These are phyloP conservation scores for Kuraishia cidri DNA, from an alignment of 805 yeast genomes.

Conservation along the genomic window DNA sequence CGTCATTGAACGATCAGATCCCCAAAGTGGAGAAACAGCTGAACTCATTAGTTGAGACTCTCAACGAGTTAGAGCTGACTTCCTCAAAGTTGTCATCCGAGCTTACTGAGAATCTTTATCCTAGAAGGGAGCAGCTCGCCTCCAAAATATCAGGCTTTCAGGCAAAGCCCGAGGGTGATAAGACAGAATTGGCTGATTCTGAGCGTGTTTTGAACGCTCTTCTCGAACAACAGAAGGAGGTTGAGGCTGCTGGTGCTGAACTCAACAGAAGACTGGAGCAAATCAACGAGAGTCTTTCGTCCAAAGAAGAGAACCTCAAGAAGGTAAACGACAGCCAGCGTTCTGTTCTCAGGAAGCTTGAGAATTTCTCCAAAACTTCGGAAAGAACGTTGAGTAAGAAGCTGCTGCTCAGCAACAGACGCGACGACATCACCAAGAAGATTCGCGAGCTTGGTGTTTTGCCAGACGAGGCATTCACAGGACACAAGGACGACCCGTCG, in stretches of 20 bases:
- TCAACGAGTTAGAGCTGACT: conserved; percentile 36
- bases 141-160: too few species aligned
- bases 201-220: conserved; percentile 1
- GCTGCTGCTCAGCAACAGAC: conserved; percentile 45
- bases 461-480: conserved; percentile 73
- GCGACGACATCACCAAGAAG: conserved; percentile 64
- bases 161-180: too few species aligned
- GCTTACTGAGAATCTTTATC: conserved; percentile 45
- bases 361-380: conserved; percentile 48
- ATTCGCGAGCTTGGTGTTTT: conserved; percentile 82
- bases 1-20: conserved; percentile 23
- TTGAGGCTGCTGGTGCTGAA: too few species aligned
- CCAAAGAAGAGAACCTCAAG: conserved; percentile 28
- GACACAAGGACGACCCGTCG: conserved; percentile 34
- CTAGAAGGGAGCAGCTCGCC: too few species aligned
- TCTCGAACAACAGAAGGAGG: conserved; percentile 6
- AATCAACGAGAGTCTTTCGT: conserved; percentile 19
- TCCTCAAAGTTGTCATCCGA: conserved; percentile 43
- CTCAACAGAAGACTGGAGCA: conserved; percentile 19
- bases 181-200: conserved; percentile 10
- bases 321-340: conserved; percentile 52
- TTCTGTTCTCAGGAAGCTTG: conserved; percentile 42
- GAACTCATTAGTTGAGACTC: conserved; percentile 25
- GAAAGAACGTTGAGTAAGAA: conserved; percentile 61
- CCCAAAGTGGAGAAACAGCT: conserved; percentile 29